Base-by-base conservation (phyloP, 768 basidiomycete genomes). In the Xerocomellus chrysenteron region DNA sequence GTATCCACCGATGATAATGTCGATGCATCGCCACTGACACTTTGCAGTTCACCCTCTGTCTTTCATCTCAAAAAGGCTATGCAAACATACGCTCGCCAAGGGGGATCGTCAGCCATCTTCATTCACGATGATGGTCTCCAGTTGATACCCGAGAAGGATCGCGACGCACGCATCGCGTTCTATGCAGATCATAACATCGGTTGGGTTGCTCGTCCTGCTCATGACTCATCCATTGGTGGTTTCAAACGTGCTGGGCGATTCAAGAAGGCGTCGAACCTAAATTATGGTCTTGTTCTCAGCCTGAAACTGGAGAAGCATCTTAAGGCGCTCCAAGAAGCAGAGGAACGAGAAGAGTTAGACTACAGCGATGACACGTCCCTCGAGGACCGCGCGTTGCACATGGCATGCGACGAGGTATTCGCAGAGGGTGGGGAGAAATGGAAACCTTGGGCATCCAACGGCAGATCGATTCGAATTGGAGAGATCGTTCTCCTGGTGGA, bases 251-350 rank as follows among this genome's bases (percentile, higher is more conserved):
- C 88, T 0, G 93, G 94, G 9, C 81, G 92, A 11, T 96, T 96
- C 82, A 96, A 96, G 79, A 96, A 96, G 69, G 92, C 92, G 2
- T 87, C 85, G 30, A 96, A 96, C 71, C 83, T 95, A 83, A 96
- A 95, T 70, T 94, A 88, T 57, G 91, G 83, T 8, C 75, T 81
- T 11, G 72, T 67, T 17, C 63, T 82, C 14, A 77, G 76, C 14
- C 56, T 78, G 49, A 70, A 72, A 17, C 53, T 72, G 36, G 72
- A 72, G 46, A 54, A 49, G 9, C 63, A 74, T 46, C 74, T 81
- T 64, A 72, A 72, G 45, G 68, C 61, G 1, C 62, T 78, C n/a
- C 62, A 67, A 14, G 73, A 76, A 61, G 54, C 80, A 78, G 68
- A 78, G 85, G 46, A 76, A 75, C 57, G 71, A 58, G 68, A 67